These are phyloP conservation scores for Erigeron canadensis DNA, from an alignment of 129 eudicot genomes.

Conservation along the genomic window DNA sequence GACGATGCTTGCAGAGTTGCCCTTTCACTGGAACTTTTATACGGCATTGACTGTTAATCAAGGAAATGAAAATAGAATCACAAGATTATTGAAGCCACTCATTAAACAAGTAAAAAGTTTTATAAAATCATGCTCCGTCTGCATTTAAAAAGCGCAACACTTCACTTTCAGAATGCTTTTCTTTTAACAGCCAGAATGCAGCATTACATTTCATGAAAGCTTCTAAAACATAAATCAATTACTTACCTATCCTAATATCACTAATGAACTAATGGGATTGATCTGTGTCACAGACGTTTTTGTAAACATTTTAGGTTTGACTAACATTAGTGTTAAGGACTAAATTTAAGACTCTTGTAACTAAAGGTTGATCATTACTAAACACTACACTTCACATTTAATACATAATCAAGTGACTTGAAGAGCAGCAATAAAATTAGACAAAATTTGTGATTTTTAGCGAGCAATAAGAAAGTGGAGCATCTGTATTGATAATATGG, in stretches of 20 bases:
- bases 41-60: constrained; percentile 19
- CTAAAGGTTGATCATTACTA: too few species aligned
- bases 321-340: too few species aligned
- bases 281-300: background rate
- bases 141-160: background rate
- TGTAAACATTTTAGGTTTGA: too few species aligned
- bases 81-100: background rate
- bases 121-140: background rate
- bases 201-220: background rate
- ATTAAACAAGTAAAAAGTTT: constrained; percentile 4
- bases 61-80: constrained; percentile 6
- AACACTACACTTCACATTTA: too few species aligned
- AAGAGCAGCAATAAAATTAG: too few species aligned
- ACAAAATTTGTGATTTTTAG: background rate
- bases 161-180: background rate
- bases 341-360: too few species aligned
- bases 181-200: background rate
- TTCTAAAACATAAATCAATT: background rate
- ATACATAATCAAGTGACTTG: too few species aligned
- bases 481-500: background rate
- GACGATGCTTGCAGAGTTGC: constrained; percentile 30
- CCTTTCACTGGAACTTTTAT: constrained; percentile 32
- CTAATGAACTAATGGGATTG: background rate
- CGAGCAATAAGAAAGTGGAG: background rate
- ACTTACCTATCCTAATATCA: background rate